A percentile compares a stretch with the other conserved stretches of the same genome.
phyloP scores from a whole-genome alignment of 805 yeast species.

The Ogataea pini region DNA sequence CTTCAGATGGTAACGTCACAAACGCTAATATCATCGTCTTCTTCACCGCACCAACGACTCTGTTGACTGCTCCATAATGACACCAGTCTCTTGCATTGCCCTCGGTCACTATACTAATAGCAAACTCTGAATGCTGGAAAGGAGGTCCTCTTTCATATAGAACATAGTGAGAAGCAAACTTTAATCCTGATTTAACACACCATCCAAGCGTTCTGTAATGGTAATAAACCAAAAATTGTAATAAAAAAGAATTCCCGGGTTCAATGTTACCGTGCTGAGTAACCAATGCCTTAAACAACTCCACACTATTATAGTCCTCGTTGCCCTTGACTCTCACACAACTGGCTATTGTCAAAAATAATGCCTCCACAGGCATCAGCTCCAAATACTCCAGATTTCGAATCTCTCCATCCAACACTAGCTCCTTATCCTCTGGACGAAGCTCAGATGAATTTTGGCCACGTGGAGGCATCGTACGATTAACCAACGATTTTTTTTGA shows the following conservation, averaged over 20 bases:
- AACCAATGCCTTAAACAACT: constrained; percentile 19
- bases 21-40: constrained; percentile 72
- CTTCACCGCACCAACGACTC: constrained; percentile 86
- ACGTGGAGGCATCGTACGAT: constrained; percentile 20
- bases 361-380: constrained; percentile 71
- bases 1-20: constrained; percentile 55
- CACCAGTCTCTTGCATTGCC: constrained; percentile 38
- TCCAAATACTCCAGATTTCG: constrained; percentile 53
- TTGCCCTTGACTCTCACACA: constrained; percentile 34
- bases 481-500: constrained; percentile 21
- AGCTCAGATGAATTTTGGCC: constrained; percentile 15
- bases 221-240: constrained; percentile 74
- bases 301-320: constrained; percentile 4
- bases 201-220: constrained; percentile 88
- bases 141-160: constrained; percentile 93
- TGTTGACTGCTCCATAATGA: constrained; percentile 67
- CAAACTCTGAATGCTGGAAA: constrained; percentile 89
- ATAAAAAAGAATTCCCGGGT: constrained; percentile 43
- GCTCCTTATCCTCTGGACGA: constrained; percentile 40
- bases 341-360: constrained; percentile 55
- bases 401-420: constrained; percentile 32
- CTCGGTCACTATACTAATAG: constrained; percentile 40
- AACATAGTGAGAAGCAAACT: constrained; percentile 85
- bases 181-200: constrained; percentile 91
- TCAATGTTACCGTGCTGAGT: constrained; percentile 14